A percentile compares a stretch with the other conserved stretches of the same genome.
Evolutionary conservation across 441 rosid genomes (phyloP).

Genomic region (Melastoma candidum): DNA sequence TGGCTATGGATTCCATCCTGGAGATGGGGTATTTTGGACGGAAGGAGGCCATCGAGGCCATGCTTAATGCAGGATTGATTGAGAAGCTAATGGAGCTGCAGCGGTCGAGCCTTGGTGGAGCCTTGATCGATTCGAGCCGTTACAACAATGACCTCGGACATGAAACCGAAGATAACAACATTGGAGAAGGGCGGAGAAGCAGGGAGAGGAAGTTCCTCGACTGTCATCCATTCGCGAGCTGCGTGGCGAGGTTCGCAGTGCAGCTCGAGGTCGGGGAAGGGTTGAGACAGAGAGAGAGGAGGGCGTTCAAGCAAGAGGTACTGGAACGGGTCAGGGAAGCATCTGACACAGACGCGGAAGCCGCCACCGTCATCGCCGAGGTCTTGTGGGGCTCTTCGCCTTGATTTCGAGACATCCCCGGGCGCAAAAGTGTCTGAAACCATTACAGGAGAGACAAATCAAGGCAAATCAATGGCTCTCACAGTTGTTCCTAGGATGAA

Average conservation of each 20-base stretch:
- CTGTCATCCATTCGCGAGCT: conserved; percentile 53
- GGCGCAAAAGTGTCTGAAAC: no score
- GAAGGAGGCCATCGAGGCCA: conserved; percentile 49
- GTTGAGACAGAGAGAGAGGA: conserved; percentile 54
- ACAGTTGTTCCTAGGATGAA: no score
- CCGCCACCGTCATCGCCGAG: conserved; percentile 59
- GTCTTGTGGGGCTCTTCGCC: conserved; percentile 76
- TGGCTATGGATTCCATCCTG: conserved; percentile 43
- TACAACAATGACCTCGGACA: conserved; percentile 10
- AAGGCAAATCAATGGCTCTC: no score
- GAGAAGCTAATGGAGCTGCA: conserved; percentile 45
- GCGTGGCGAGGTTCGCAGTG: conserved; percentile 63
- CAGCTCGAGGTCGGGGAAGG: conserved; percentile 74
- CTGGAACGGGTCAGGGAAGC: conserved; percentile 35
- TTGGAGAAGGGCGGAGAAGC: conserved; percentile 11
- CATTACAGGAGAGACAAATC: no score
- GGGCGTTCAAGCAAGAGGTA: conserved; percentile 48
- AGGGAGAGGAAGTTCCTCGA: conserved; percentile 27
- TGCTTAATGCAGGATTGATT: conserved; percentile 33
- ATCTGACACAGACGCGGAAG: conserved; percentile 40
- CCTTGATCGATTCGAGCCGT: conserved; percentile 37
- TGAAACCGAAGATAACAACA: neutral
- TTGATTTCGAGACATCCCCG: neutral
- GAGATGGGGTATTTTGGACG: conserved; percentile 60
- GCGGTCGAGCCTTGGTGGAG: conserved; percentile 45